phyloP scores from a whole-genome alignment of 805 yeast species.

The Starmerella vaccinii region DNA sequence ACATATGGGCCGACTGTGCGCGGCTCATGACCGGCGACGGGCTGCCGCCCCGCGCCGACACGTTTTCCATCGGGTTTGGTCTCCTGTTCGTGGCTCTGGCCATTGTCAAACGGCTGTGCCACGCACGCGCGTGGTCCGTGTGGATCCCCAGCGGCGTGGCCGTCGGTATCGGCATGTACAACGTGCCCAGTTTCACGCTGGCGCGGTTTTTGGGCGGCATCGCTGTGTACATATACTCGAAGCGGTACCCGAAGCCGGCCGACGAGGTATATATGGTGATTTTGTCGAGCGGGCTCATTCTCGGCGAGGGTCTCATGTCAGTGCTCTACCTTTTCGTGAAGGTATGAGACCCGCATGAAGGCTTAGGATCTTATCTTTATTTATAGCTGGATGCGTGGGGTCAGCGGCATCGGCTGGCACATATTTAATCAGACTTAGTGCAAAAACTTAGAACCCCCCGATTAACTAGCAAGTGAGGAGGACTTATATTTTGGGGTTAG shows the following conservation, averaged over 20 bases:
- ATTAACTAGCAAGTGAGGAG: too few species aligned
- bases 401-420: too few species aligned
- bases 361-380: neutral
- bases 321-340: constrained; percentile 68
- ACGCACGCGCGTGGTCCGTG: constrained; percentile 23
- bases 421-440: too few species aligned
- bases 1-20: constrained; percentile 94
- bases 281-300: constrained; percentile 79
- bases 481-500: too few species aligned
- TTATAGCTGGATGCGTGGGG: too few species aligned
- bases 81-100: constrained; percentile 51
- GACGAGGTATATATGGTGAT: constrained; percentile 70
- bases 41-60: constrained; percentile 65
- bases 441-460: too few species aligned
- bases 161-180: constrained; percentile 92
- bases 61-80: constrained; percentile 61
- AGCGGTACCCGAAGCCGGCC: constrained; percentile 28
- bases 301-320: constrained; percentile 90
- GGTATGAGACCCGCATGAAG: constrained; percentile 25
- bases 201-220: constrained; percentile 90
- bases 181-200: constrained; percentile 83
- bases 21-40: constrained; percentile 86
- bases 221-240: constrained; percentile 43
- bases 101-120: constrained; percentile 35
- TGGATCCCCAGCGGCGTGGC: constrained; percentile 92